These are phyloP conservation scores for Dimocarpus longan DNA, from an alignment of 345 rosid genomes.

Conservation along the genomic window DNA sequence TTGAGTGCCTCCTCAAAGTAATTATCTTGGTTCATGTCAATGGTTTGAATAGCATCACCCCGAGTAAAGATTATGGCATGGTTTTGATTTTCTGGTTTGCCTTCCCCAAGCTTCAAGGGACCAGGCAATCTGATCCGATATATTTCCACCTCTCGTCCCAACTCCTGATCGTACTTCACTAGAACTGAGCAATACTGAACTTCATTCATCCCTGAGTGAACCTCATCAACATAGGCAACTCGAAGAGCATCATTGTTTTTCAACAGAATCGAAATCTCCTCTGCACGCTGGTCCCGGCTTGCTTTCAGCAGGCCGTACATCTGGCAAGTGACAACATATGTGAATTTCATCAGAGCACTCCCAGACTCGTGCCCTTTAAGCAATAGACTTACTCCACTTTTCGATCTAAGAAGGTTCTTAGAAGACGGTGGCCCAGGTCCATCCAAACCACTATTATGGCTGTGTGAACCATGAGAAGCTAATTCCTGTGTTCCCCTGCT, in stretches of 20 bases:
- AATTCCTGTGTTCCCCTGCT: slow-evolving; percentile 55
- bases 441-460: slow-evolving; percentile 29
- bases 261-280: slow-evolving; percentile 72
- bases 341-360: slow-evolving; percentile 79
- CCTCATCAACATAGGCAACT: slow-evolving; percentile 89
- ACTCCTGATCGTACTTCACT: slow-evolving; percentile 74
- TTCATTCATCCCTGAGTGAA: slow-evolving; percentile 52
- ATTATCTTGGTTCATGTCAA: slow-evolving; percentile 95
- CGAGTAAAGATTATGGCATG: slow-evolving; percentile 94
- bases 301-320: slow-evolving; percentile 78
- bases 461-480: slow-evolving; percentile 46
- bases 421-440: slow-evolving; percentile 35
- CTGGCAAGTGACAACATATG: slow-evolving; percentile 86
- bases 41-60: slow-evolving; percentile 93
- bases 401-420: slow-evolving; percentile 44
- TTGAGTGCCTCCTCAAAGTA: slow-evolving; percentile 94
- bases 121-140: slow-evolving; percentile 90
- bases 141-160: slow-evolving; percentile 80
- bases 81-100: slow-evolving; percentile 96
- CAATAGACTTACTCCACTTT: slow-evolving; percentile 62
- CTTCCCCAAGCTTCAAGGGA: slow-evolving; percentile 86
- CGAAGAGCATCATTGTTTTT: slow-evolving; percentile 82
- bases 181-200: slow-evolving; percentile 78
- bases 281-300: slow-evolving; percentile 71
- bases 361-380: slow-evolving; percentile 88